These are phyloP conservation scores for Tubosaeta sp. DNA, from an alignment of 768 basidiomycete genomes.

Conservation along the genomic window DNA sequence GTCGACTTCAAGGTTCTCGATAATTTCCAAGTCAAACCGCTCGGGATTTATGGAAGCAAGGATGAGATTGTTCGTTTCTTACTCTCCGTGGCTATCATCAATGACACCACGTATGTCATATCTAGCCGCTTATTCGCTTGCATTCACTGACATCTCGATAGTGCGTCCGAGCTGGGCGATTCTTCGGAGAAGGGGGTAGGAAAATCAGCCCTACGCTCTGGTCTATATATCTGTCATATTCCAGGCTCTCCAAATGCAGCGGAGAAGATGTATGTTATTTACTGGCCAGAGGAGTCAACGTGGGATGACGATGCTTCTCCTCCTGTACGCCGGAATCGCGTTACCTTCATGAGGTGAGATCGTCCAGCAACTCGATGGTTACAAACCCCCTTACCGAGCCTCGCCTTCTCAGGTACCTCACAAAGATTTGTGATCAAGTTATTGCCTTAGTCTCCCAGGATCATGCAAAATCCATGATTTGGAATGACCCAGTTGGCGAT, in stretches of 20 bases:
- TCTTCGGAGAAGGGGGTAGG: not conserved
- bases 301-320: slow-evolving; percentile 51
- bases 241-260: not conserved
- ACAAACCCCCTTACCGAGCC: not conserved
- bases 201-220: slow-evolving; percentile 39
- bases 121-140: not conserved
- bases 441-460: slow-evolving; percentile 45
- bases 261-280: slow-evolving; percentile 44
- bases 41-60: slow-evolving; percentile 57
- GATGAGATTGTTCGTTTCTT: slow-evolving; percentile 47
- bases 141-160: slow-evolving; percentile 3
- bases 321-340: slow-evolving; percentile 46
- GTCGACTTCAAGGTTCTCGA: slow-evolving; percentile 57
- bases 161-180: slow-evolving; percentile 10
- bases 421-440: slow-evolving; percentile 54
- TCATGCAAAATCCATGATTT: slow-evolving; percentile 42
- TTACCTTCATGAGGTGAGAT: slow-evolving; percentile 56
- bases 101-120: slow-evolving; percentile 36
- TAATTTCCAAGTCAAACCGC: slow-evolving; percentile 38
- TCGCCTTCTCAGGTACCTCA: slow-evolving; percentile 44
- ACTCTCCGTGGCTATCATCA: slow-evolving; percentile 33
- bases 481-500: slow-evolving; percentile 32
- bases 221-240: slow-evolving; percentile 43
- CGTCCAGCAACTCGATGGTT: not conserved
- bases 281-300: slow-evolving; percentile 59